Evolutionary conservation across 2,329 filamentous ascomycete species (phyloP).

Genomic region (Chlorencoelia australis): DNA sequence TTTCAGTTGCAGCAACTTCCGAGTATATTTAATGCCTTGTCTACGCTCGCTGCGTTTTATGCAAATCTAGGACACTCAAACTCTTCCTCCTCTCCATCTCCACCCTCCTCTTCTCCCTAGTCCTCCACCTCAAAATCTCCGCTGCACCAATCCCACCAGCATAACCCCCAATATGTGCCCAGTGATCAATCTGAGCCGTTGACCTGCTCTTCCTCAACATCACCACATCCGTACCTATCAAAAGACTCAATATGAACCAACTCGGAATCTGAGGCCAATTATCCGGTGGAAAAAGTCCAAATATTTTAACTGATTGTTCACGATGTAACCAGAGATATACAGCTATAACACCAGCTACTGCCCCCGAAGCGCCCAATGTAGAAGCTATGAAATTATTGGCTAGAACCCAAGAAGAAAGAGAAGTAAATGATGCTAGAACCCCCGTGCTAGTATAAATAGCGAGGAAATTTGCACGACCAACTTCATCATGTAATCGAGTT

Average conservation of each 20-base stretch:
- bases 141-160: constrained; percentile 22
- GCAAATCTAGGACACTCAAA: no score
- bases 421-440: constrained; percentile 46
- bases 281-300: constrained; percentile 44
- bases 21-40: no score
- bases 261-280: constrained; percentile 42
- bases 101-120: constrained; percentile 15
- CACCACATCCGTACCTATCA: constrained; percentile 24
- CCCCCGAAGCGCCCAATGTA: constrained; percentile 58
- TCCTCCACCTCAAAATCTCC: constrained; percentile 17
- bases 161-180: constrained; percentile 30
- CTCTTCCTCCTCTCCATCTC: constrained; percentile 17
- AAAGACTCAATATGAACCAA: constrained; percentile 41
- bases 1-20: no score
- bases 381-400: constrained; percentile 32
- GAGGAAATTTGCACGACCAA: constrained; percentile 59
- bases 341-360: constrained; percentile 48
- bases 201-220: no score
- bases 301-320: constrained; percentile 45
- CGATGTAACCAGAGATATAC: constrained; percentile 53
- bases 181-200: no score
- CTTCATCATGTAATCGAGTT: constrained; percentile 55
- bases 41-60: no score
- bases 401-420: constrained; percentile 36
- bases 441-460: constrained; percentile 55